Percentiles rank a stretch among this genome's conserved stretches.
Evolutionary conservation across 805 yeast genomes (phyloP).

Genomic region (Metschnikowia lachancei): DNA sequence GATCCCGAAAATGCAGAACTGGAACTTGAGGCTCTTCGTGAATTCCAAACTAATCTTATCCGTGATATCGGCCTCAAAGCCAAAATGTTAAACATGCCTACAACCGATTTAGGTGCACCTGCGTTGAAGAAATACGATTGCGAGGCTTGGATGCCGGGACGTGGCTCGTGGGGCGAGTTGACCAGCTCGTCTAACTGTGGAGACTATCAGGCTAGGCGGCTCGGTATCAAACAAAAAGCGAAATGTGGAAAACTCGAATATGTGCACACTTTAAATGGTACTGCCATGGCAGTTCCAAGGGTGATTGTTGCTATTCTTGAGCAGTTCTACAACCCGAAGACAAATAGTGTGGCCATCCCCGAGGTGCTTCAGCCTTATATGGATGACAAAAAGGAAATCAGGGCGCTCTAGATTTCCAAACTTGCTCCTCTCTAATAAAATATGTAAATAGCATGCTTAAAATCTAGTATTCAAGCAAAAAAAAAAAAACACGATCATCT

Average conservation of each 20-base stretch:
- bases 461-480: background rate
- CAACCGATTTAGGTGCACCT: conserved; percentile 88
- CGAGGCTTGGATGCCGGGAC: conserved; percentile 98
- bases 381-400: conserved; percentile 52
- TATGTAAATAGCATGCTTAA: conserved; percentile 7
- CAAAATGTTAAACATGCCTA: conserved; percentile 83
- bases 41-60: conserved; percentile 64
- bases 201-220: conserved; percentile 84
- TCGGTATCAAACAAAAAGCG: conserved; percentile 59
- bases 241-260: conserved; percentile 39
- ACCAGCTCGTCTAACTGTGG: conserved; percentile 90
- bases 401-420: background rate
- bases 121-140: conserved; percentile 89
- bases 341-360: conserved; percentile 60
- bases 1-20: conserved; percentile 42
- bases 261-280: conserved; percentile 88
- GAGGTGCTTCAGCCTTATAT: conserved; percentile 63
- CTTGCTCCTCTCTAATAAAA: background rate
- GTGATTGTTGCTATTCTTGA: conserved; percentile 87
- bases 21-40: conserved; percentile 58
- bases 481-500: background rate
- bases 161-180: conserved; percentile 89
- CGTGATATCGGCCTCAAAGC: conserved; percentile 71
- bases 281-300: conserved; percentile 94
- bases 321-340: conserved; percentile 65